Conservation (phyloP, 208 protist species). For the Crithidia sp. region DNA sequence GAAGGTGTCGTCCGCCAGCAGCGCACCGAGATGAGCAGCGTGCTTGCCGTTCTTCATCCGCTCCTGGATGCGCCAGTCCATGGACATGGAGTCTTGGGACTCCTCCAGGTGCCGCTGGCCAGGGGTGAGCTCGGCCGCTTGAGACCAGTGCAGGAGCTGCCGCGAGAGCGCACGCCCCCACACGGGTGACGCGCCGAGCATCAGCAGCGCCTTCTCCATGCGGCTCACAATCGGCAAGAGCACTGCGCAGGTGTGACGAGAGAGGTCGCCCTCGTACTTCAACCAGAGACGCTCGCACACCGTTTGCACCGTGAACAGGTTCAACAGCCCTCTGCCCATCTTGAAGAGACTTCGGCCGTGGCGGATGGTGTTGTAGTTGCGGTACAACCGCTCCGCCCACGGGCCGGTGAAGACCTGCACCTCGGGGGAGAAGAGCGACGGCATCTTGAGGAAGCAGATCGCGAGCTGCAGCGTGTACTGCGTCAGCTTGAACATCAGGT, state of each 20-base stretch:
- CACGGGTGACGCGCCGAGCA: slow-evolving; percentile 10
- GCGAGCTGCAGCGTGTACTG: slow-evolving; percentile 81
- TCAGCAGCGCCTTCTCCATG: slow-evolving; percentile 17
- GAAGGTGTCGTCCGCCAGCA: slow-evolving; percentile 53
- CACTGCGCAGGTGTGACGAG: slow-evolving; percentile 12
- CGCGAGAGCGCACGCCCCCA: slow-evolving; percentile 11
- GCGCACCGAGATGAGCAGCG: slow-evolving; percentile 1
- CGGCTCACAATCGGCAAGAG: slow-evolving; percentile 31
- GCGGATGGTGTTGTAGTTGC: slow-evolving; percentile 88
- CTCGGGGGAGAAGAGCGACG: slow-evolving; percentile 67
- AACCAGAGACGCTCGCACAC: slow-evolving; percentile 67
- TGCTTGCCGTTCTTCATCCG: slow-evolving; percentile 7
- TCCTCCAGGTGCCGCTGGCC: slow-evolving; percentile 14
- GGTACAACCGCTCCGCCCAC: slow-evolving; percentile 72
- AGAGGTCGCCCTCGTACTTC: slow-evolving; percentile 51
- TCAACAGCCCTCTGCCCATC: slow-evolving; percentile 78
- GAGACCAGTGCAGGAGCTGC: slow-evolving; percentile 24
- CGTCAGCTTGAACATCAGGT: slow-evolving; percentile 82
- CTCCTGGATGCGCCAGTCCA: slow-evolving; percentile 23
- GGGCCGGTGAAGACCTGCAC: slow-evolving; percentile 45
- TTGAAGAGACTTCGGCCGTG: slow-evolving; percentile 89
- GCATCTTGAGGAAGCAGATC: slow-evolving; percentile 76
- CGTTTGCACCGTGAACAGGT: slow-evolving; percentile 74
- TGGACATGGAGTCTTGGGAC: neutral
- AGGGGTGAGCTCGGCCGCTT: slow-evolving; percentile 14